Evolutionary conservation across 148 eudicot species (phyloP).

Genomic region (Polygonum aviculare): DNA sequence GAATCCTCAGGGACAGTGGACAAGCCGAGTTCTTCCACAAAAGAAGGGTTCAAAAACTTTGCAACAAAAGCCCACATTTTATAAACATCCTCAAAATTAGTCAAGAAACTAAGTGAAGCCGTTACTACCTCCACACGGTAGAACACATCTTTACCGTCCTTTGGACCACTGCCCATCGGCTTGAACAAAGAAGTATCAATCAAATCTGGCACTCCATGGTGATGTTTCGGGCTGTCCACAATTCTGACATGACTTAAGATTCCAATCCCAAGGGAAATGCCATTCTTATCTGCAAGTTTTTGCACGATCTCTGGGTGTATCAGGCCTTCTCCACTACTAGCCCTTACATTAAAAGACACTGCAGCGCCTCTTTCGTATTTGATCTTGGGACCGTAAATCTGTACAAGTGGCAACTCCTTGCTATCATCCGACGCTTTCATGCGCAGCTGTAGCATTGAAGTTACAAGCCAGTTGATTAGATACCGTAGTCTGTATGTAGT

Average conservation of each 20-base stretch:
- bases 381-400: constrained; percentile 92
- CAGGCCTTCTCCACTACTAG: constrained; percentile 41
- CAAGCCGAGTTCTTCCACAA: constrained; percentile 58
- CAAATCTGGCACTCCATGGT: background rate
- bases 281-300: constrained; percentile 55
- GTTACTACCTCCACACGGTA: constrained; percentile 28
- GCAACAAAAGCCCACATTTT: constrained; percentile 67
- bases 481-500: constrained; percentile 79
- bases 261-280: constrained; percentile 52
- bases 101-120: constrained; percentile 44
- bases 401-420: constrained; percentile 40
- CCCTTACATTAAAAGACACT: constrained; percentile 86
- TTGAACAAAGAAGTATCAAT: constrained; percentile 10
- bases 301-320: constrained; percentile 67
- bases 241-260: constrained; percentile 46
- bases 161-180: constrained; percentile 10
- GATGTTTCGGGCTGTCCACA: constrained; percentile 18
- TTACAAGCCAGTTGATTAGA: constrained; percentile 92
- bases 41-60: constrained; percentile 74
- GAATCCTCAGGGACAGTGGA: constrained; percentile 17
- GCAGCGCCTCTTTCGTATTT: constrained; percentile 95
- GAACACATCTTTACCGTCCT: constrained; percentile 13
- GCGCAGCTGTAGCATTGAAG: constrained; percentile 72
- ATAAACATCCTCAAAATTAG: constrained; percentile 72
- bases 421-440: constrained; percentile 39